Base-by-base conservation (phyloP, 2,329 filamentous ascomycete species). In the Neonectria ditissima region DNA sequence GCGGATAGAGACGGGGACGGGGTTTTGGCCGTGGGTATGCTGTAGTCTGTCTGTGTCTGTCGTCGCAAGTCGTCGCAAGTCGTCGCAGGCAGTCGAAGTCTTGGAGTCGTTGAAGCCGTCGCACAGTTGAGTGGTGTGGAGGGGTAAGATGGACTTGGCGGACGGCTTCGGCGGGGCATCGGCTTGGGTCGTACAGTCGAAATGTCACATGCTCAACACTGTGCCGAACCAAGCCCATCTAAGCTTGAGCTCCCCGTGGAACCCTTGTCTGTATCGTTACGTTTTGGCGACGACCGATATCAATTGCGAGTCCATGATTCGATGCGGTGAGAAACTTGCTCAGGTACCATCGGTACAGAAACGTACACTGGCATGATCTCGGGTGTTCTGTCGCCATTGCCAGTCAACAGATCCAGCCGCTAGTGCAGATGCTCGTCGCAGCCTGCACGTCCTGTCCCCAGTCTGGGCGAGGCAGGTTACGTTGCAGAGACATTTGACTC, bases 101-200 rank as follows among this genome's bases (percentile, higher is more conserved):
- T 28, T 34, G 11, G 22, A n/a, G 37, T 44, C n/a, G 45, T 41
- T 20, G 45, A 34, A 10, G 32, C 32, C 32, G 32, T 16, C 34
- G n/a, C 62, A 52, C 65, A 30, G 65, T 56, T 62, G 26, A 45
- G 37, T 70, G 69, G 62, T 71, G 67, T 72, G 65, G 69, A 71
- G 69, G 69, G 69, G 69, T 72, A 70, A 69, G 65, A 55, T 66
- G 54, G 47, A 43, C 18, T 26, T 26, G 54, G 34, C 43, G 59
- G 58, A 59, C 54, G 34, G 47, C 28, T 63, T 54, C 54, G 41
- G 65, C 59, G 67, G 67, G 67, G 65, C 53, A 67, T 51, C 54
- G 26, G 28, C 47, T 53, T 44, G 45, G 39, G 54, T 59, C 5
- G 34, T 28, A 50, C 48, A 55, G 60, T 32, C 39, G 20, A 47